A percentile compares a stretch with the other conserved stretches of the same genome.
phyloP scores from a whole-genome alignment of 2,329 filamentous ascomycete species.

The Nakataea oryzae region DNA sequence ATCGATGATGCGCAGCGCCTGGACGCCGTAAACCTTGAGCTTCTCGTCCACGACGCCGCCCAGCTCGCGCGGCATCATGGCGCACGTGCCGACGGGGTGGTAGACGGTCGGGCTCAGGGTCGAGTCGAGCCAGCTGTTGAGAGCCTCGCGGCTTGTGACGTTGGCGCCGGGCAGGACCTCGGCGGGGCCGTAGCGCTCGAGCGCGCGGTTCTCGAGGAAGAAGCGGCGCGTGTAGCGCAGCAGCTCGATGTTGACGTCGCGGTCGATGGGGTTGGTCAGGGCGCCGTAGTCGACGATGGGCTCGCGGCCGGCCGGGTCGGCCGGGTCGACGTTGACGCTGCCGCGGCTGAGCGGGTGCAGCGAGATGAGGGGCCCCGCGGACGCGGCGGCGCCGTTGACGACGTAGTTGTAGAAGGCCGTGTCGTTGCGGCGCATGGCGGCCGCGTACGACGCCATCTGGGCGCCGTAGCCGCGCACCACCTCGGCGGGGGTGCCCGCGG shows the following conservation, averaged over 20 bases:
- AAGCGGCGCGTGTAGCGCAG: constrained; percentile 24
- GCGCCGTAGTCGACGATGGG: constrained; percentile 27
- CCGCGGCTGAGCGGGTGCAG: constrained; percentile 28
- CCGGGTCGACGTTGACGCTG: constrained; percentile 23
- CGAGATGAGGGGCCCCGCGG: constrained; percentile 16
- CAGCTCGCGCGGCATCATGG: constrained; percentile 30
- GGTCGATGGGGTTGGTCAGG: constrained; percentile 37
- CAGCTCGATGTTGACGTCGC: constrained; percentile 30
- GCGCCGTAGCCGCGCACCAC: constrained; percentile 25
- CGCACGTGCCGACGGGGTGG: constrained; percentile 30
- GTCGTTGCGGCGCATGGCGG: constrained; percentile 15
- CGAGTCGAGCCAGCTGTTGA: constrained; percentile 12
- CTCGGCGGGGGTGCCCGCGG: constrained; percentile 18
- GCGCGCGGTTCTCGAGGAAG: constrained; percentile 16
- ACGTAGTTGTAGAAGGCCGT: constrained; percentile 20
- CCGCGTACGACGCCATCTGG: constrained; percentile 20
- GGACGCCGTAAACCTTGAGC: constrained; percentile 30
- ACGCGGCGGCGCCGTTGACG: constrained; percentile 17
- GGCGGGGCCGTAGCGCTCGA: constrained; percentile 20
- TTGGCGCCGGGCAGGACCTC: constrained; percentile 23
- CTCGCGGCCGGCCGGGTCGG: constrained; percentile 22
- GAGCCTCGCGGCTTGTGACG: constrained; percentile 16
- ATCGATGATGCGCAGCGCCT: constrained; percentile 32
- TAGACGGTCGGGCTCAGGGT: constrained; percentile 17
- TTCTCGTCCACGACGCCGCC: constrained; percentile 33